phyloP scores from a whole-genome alignment of 2,329 filamentous ascomycete species.

The Westerdykella ornata region DNA sequence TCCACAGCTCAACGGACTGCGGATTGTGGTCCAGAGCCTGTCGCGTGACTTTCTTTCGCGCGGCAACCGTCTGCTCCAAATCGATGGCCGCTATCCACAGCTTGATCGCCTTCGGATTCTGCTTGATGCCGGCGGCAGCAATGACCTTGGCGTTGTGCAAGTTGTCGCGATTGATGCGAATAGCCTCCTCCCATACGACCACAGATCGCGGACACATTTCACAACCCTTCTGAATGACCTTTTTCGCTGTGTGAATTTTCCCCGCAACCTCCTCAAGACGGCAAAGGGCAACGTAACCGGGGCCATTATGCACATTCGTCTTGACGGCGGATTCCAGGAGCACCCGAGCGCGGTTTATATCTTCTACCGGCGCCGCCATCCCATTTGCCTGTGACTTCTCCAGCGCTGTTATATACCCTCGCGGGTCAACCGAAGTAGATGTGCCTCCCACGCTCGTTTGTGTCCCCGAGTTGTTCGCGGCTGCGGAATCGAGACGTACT shows the following conservation, averaged over 20 bases:
- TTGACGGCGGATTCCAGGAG: constrained; percentile 95
- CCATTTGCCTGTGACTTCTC: constrained; percentile 74
- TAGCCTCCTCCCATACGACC: constrained; percentile 94
- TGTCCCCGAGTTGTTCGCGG: constrained; percentile 58
- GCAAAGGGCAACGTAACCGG: constrained; percentile 92
- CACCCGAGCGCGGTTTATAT: constrained; percentile 88
- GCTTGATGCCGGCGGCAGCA: constrained; percentile 84
- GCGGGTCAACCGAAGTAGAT: constrained; percentile 85
- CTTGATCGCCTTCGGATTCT: constrained; percentile 79
- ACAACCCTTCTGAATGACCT: constrained; percentile 80
- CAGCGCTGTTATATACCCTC: constrained; percentile 90
- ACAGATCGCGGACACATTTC: constrained; percentile 89
- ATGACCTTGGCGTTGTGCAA: constrained; percentile 92
- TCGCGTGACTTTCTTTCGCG: constrained; percentile 87
- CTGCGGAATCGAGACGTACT: constrained; percentile 86
- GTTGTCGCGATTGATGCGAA: constrained; percentile 69
- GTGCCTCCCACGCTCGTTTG: constrained; percentile 64
- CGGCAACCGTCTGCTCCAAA: constrained; percentile 71
- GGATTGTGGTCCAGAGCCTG: constrained; percentile 89
- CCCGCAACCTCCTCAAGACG: constrained; percentile 88
- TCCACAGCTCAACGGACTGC: constrained; percentile 95
- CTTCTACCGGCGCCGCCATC: constrained; percentile 70
- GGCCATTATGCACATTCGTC: constrained; percentile 89
- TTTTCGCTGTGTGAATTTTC: constrained; percentile 81
- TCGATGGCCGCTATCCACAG: constrained; percentile 96